Evolutionary conservation across 768 basidiomycete genomes (phyloP).

Genomic region (Sarcodon sp.): DNA sequence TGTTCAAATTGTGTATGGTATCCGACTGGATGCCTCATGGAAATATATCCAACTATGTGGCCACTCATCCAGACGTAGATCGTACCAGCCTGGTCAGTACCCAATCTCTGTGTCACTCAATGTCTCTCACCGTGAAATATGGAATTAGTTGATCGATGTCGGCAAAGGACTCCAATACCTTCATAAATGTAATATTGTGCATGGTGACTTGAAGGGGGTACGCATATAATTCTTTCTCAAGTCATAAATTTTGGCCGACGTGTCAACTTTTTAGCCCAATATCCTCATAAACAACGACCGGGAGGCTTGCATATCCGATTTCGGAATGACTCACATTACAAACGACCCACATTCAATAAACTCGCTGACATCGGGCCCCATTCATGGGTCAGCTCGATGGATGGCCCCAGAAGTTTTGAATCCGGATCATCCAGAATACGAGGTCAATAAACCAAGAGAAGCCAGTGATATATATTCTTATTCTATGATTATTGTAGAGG

Average conservation of each 20-base stretch:
- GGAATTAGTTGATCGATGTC: neutral
- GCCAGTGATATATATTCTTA: neutral
- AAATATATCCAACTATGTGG: slow-evolving; percentile 1
- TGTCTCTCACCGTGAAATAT: slow-evolving; percentile 6
- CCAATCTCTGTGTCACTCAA: neutral
- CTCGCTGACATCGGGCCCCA: neutral
- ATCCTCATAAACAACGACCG: slow-evolving; percentile 1
- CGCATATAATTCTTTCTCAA: neutral
- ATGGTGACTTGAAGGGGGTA: slow-evolving; percentile 3
- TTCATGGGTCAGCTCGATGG: neutral
- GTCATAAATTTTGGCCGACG: neutral
- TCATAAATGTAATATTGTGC: neutral
- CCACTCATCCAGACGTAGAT: neutral
- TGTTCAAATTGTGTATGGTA: slow-evolving; percentile 3
- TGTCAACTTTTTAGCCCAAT: neutral
- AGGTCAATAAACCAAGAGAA: neutral
- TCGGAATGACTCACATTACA: slow-evolving; percentile 1
- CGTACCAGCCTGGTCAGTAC: slow-evolving; percentile 2
- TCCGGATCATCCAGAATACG: neutral
- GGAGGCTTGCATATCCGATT: slow-evolving; percentile 2
- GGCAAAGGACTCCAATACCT: slow-evolving; percentile 1
- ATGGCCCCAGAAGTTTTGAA: slow-evolving; percentile 3
- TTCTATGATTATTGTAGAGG: neutral
- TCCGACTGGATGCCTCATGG: slow-evolving; percentile 6
- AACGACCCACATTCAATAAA: slow-evolving; percentile 2